phyloP scores from a whole-genome alignment of 2,329 filamentous ascomycete species.

The Cladophialophora chaetospira region DNA sequence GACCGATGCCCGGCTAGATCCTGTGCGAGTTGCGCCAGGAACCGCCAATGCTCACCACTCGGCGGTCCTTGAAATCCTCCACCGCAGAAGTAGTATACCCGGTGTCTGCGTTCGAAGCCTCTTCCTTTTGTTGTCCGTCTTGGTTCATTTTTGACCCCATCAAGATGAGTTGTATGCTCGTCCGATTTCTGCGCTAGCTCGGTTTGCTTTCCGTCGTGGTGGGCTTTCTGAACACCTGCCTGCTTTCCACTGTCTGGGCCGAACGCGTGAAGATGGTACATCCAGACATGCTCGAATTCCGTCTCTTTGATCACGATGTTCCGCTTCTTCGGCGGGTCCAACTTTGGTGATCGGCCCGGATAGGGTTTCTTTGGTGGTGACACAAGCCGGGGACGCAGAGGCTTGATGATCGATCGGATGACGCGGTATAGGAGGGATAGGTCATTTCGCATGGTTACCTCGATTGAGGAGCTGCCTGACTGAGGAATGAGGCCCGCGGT shows the following conservation, averaged over 20 bases:
- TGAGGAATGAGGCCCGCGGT: background rate
- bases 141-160: background rate
- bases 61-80: slow-evolving; percentile 59
- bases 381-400: slow-evolving; percentile 29
- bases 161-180: background rate
- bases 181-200: background rate
- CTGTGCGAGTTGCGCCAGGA: slow-evolving; percentile 50
- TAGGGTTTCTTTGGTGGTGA: slow-evolving; percentile 12
- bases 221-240: background rate
- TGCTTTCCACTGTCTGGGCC: background rate
- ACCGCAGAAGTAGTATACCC: slow-evolving; percentile 59
- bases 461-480: slow-evolving; percentile 13
- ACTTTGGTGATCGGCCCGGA: slow-evolving; percentile 41
- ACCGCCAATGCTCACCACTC: slow-evolving; percentile 54
- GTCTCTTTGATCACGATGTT: slow-evolving; percentile 45
- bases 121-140: background rate
- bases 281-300: slow-evolving; percentile 45
- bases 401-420: slow-evolving; percentile 23
- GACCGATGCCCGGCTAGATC: slow-evolving; percentile 35
- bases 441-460: slow-evolving; percentile 20
- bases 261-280: slow-evolving; percentile 47
- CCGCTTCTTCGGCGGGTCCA: slow-evolving; percentile 40
- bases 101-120: slow-evolving; percentile 26
- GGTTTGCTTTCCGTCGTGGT: background rate
- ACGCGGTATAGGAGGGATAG: slow-evolving; percentile 25